phyloP scores from a whole-genome alignment of 352 stramenopile species.

The Phytophthora sojae region DNA sequence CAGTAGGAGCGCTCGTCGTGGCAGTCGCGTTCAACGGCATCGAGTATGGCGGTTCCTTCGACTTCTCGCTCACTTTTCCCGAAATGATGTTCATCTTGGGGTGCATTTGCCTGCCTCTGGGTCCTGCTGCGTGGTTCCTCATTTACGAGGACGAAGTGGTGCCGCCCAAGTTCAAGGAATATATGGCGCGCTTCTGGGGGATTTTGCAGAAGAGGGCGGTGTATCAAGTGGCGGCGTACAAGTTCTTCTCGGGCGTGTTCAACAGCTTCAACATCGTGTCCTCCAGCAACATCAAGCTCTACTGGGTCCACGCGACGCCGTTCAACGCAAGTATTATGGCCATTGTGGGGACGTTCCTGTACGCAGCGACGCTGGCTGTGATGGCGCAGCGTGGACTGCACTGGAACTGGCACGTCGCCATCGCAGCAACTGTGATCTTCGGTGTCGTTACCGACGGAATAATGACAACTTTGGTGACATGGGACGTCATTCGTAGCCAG shows the following conservation, averaged over 20 bases:
- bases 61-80: slow-evolving; percentile 59
- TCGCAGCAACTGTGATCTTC: slow-evolving; percentile 42
- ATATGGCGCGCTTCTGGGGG: slow-evolving; percentile 54
- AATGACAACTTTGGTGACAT: slow-evolving; percentile 59
- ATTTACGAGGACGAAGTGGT: slow-evolving; percentile 32
- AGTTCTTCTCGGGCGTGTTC: slow-evolving; percentile 67
- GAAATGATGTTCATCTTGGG: slow-evolving; percentile 57
- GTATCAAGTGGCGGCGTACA: slow-evolving; percentile 64
- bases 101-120: slow-evolving; percentile 41
- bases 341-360: slow-evolving; percentile 55
- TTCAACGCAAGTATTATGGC: slow-evolving; percentile 61
- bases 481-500: slow-evolving; percentile 56
- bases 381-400: slow-evolving; percentile 50
- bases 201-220: slow-evolving; percentile 61
- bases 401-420: slow-evolving; percentile 67
- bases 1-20: slow-evolving; percentile 45
- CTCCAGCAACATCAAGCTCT: slow-evolving; percentile 53
- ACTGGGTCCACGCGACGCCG: slow-evolving; percentile 62
- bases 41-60: slow-evolving; percentile 60
- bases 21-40: slow-evolving; percentile 56
- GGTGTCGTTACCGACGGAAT: slow-evolving; percentile 46
- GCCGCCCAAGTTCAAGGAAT: slow-evolving; percentile 33
- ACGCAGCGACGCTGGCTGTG: slow-evolving; percentile 47
- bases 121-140: slow-evolving; percentile 30
- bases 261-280: slow-evolving; percentile 66